These are phyloP conservation scores for Lachnellula arida DNA, from an alignment of 2,329 filamentous ascomycete genomes.

Conservation along the genomic window DNA sequence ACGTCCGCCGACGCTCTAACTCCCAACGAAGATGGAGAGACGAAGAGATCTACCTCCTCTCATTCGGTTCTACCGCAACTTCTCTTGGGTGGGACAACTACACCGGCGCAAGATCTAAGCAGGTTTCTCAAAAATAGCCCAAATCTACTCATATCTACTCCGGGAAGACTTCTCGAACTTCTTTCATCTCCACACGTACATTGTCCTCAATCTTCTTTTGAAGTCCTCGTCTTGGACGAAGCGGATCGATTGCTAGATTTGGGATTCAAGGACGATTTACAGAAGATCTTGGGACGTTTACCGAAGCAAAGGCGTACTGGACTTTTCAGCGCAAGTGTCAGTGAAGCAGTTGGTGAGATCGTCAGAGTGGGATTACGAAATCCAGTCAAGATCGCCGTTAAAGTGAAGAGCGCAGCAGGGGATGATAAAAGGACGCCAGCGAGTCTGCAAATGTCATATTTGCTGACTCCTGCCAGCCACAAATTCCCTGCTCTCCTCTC, in stretches of 20 bases:
- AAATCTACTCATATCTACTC: constrained; percentile 86
- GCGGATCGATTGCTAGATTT: constrained; percentile 89
- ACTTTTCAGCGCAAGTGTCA: constrained; percentile 92
- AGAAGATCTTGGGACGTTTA: constrained; percentile 75
- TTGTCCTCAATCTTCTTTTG: constrained; percentile 82
- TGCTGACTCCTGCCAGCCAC: constrained; percentile 68
- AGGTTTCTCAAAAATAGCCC: constrained; percentile 78
- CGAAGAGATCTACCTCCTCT: constrained; percentile 40
- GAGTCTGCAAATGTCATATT: constrained; percentile 86
- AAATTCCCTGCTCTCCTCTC: constrained; percentile 73
- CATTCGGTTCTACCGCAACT: constrained; percentile 76
- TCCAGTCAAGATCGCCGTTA: constrained; percentile 90
- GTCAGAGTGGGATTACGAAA: constrained; percentile 89
- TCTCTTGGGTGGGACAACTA: constrained; percentile 76
- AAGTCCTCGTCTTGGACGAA: constrained; percentile 89
- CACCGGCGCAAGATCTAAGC: constrained; percentile 79
- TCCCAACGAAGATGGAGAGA: constrained; percentile 50
- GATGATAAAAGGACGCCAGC: constrained; percentile 87
- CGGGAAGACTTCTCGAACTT: constrained; percentile 83
- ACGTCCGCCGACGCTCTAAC: constrained; percentile 66
- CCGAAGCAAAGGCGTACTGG: constrained; percentile 93
- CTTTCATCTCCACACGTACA: constrained; percentile 83
- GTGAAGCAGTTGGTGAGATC: constrained; percentile 88
- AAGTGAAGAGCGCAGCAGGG: constrained; percentile 73
- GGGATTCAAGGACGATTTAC: constrained; percentile 87